These are phyloP conservation scores for Auricularia auricula-judae DNA, from an alignment of 768 basidiomycete genomes.

Conservation along the genomic window DNA sequence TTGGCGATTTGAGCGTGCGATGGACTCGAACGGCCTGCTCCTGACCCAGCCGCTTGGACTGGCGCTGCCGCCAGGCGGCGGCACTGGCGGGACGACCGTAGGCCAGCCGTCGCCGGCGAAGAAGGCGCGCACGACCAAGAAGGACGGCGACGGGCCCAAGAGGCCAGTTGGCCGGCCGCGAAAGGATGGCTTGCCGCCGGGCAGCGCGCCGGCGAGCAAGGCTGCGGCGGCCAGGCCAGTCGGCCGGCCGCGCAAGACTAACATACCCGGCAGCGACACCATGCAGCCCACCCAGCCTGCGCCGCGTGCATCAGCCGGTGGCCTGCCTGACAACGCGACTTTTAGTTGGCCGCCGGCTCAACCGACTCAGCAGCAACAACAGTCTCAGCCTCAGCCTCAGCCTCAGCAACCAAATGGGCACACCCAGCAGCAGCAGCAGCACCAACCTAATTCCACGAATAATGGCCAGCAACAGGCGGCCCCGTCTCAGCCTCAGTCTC, in stretches of 20 bases:
- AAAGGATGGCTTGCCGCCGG: conserved; percentile 74
- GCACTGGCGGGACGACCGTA: background rate
- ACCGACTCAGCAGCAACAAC: background rate
- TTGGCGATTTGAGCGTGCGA: background rate
- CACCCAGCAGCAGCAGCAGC: background rate
- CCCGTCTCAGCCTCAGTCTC: too few species aligned
- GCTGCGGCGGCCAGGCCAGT: conserved; percentile 17
- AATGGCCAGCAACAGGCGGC: too few species aligned
- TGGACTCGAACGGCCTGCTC: background rate
- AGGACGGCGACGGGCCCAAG: conserved; percentile 23
- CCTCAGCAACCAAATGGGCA: background rate
- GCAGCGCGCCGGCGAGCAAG: conserved; percentile 36
- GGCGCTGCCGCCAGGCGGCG: background rate
- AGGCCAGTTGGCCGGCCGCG: conserved; percentile 72
- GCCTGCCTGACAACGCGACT: background rate
- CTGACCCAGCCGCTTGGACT: background rate
- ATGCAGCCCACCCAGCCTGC: background rate
- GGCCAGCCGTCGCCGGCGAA: background rate
- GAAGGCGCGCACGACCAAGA: background rate
- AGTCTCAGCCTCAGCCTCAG: background rate
- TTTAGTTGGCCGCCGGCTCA: background rate
- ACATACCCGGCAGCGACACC: background rate
- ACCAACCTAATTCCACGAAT: background rate
- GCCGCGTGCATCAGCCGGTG: background rate
- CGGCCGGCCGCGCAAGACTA: conserved; percentile 26